phyloP scores from a whole-genome alignment of 2,329 filamentous ascomycete genomes.

The Akanthomyces lecanii region DNA sequence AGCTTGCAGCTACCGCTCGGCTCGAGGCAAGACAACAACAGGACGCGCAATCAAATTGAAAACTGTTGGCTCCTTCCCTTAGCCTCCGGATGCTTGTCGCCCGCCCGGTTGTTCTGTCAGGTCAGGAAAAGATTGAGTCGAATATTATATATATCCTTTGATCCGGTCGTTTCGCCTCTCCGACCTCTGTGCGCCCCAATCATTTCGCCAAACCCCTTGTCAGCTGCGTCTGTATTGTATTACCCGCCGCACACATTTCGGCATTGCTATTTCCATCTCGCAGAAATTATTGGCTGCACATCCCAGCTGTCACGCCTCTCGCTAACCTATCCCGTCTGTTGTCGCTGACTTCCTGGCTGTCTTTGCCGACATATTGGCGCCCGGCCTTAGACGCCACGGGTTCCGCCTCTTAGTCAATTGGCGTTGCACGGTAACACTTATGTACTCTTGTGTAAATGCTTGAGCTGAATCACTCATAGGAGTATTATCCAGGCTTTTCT shows the following conservation, averaged over 20 bases:
- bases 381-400: neutral
- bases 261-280: conserved; percentile 8
- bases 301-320: conserved; percentile 2
- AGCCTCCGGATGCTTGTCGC: neutral
- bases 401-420: neutral
- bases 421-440: conserved; percentile 1
- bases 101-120: neutral
- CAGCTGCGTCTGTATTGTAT: conserved; percentile 9
- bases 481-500: neutral
- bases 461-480: neutral
- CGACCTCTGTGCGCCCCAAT: conserved; percentile 12
- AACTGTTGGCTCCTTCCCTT: neutral
- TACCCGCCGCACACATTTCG: neutral
- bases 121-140: neutral
- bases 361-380: conserved; percentile 1
- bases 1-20: neutral
- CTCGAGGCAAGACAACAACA: neutral
- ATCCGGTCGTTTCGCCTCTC: conserved; percentile 2
- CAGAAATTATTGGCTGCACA: conserved; percentile 3
- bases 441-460: neutral
- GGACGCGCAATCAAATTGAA: neutral
- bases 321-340: neutral
- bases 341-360: neutral
- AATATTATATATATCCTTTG: neutral
- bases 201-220: conserved; percentile 15